A percentile compares a stretch with the other conserved stretches of the same genome.
Conservation (phyloP, 495 filamentous ascomycete genomes). For the Chlorociboria aeruginascens region DNA sequence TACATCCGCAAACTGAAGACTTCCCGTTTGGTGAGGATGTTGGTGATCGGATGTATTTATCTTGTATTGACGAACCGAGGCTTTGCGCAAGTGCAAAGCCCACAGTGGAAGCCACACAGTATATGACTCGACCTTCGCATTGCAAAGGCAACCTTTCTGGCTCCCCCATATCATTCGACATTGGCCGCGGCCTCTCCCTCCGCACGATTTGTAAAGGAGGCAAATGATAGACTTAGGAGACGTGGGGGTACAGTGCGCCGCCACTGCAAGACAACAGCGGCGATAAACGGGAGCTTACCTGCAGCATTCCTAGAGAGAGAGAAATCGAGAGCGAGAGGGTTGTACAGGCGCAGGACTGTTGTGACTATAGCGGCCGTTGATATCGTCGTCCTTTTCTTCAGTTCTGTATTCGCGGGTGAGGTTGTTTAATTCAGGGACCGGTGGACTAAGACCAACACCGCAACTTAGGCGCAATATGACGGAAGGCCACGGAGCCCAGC, state of each 20-base stretch:
- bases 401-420: background rate
- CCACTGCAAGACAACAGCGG: background rate
- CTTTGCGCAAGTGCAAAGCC: too few relatives aligned
- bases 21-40: too few relatives aligned
- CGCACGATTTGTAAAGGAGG: too few relatives aligned
- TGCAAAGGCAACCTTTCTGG: too few relatives aligned
- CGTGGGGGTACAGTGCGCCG: constrained; percentile 9
- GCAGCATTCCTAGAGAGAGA: constrained; percentile 18
- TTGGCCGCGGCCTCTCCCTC: too few relatives aligned
- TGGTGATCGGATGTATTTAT: too few relatives aligned
- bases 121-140: too few relatives aligned
- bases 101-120: too few relatives aligned
- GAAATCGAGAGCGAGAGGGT: background rate
- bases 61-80: too few relatives aligned
- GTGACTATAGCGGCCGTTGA: constrained; percentile 5
- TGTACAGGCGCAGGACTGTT: background rate
- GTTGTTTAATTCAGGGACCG: background rate
- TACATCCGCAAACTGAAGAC: too few relatives aligned
- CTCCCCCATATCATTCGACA: too few relatives aligned
- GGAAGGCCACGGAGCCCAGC: background rate
- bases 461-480: background rate
- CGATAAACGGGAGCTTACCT: constrained; percentile 12
- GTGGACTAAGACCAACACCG: background rate
- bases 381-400: constrained; percentile 5
- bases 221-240: background rate